Conservation (phyloP, 2,329 filamentous ascomycete genomes). For the Xylaria multiplex region DNA sequence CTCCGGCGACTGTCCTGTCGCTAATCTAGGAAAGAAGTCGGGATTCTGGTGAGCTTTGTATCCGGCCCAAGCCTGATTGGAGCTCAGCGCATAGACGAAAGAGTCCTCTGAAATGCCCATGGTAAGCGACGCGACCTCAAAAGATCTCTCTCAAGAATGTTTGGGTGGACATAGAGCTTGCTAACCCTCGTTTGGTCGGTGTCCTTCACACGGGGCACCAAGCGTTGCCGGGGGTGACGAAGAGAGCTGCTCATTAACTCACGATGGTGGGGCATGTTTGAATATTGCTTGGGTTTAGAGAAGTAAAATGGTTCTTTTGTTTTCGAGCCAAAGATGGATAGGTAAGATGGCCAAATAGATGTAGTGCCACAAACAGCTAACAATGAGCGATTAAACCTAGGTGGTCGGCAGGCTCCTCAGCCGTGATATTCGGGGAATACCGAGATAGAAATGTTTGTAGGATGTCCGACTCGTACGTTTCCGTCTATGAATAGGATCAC, state of each 20-base stretch:
- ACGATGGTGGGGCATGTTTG: conserved; percentile 33
- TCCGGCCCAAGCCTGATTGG: conserved; percentile 76
- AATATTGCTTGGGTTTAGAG: conserved; percentile 8
- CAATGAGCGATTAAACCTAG: conserved; percentile 26
- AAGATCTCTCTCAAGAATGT: conserved; percentile 9
- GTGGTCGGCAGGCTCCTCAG: not conserved
- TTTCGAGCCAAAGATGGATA: conserved; percentile 4
- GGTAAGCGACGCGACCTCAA: conserved; percentile 39
- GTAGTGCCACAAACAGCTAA: conserved; percentile 12
- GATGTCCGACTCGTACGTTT: conserved; percentile 26
- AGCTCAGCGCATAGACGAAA: conserved; percentile 71
- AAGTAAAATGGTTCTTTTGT: conserved; percentile 11
- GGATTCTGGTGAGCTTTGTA: conserved; percentile 73
- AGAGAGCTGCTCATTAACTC: conserved; percentile 29
- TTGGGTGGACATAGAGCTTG: conserved; percentile 8
- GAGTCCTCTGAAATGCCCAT: conserved; percentile 59
- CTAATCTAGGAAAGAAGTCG: conserved; percentile 74
- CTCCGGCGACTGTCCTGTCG: conserved; percentile 72
- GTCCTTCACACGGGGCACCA: conserved; percentile 11
- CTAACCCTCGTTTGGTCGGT: conserved; percentile 6
- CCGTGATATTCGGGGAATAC: conserved; percentile 22
- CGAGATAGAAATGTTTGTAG: conserved; percentile 9
- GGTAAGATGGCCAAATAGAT: not conserved
- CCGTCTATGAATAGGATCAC: not conserved
- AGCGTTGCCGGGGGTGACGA: conserved; percentile 7